Evolutionary conservation across 2,329 filamentous ascomycete genomes (phyloP), one percentile per base, ranked within the genome.

Genomic region (Lasiodiplodia hormozganensis): DNA sequence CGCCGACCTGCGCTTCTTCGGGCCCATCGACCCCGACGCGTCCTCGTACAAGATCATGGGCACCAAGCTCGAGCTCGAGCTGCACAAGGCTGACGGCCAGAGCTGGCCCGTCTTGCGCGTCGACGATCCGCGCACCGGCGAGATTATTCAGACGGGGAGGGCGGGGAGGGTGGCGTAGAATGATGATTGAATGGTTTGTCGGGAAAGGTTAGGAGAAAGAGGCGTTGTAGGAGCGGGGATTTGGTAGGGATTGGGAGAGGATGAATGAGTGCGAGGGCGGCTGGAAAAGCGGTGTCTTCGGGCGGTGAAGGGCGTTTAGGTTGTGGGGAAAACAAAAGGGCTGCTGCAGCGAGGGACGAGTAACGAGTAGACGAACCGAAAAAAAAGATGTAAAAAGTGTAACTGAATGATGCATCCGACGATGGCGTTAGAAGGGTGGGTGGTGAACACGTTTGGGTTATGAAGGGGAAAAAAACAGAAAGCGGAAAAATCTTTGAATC

Each of bases 111-210:
- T 96, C 5, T 81, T 97, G 75, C 87, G 93, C 70, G 91, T 89
- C 69, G 92, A 96, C 74, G 93, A 97, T 74, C 85, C 83, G 72
- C 84, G 83, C 72, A 89, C 87, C 3, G 89, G 89, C 2, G 92
- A 97, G 82, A 97, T 97, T 74, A 89, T 98, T 72, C 96, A 99
- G 81, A 86, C 96, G 71, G 96, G 96, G 16, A 86, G 89, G 72
- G 94, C 96, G 6, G 67, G 38, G 23, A 49, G 66, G 43, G 66
- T 62, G 43, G 31, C 49, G 52, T 43, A 34, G 40, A n/a, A n/a
- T n/a, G n/a, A 14, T n/a, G n/a, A n/a, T 52, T 52, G 53, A 18
- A 7, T 10, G 31, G 31, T 31, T 8, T 23, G 1, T 34, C 31
- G 31, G 31, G 31, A 34, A 8, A 5, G 51, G 25, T 23, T 53